phyloP scores from a whole-genome alignment of 305 asterid genomes.

The Fraxinus greggii region DNA sequence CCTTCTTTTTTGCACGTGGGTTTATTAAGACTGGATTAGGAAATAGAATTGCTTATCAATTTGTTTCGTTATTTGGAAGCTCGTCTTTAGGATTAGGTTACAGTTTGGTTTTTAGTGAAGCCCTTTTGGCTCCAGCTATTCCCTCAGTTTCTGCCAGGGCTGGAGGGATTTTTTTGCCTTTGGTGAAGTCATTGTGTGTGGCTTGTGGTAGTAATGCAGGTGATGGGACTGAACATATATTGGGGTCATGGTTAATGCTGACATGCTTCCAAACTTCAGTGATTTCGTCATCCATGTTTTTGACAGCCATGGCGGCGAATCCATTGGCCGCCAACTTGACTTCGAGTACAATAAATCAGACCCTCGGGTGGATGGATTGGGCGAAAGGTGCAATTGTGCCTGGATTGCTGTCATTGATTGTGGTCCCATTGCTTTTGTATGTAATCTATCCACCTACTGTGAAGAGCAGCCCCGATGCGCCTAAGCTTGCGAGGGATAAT shows the following conservation, averaged over 20 bases:
- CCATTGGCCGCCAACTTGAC: conserved; percentile 89
- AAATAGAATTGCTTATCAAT: conserved; percentile 85
- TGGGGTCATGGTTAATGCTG: conserved; percentile 94
- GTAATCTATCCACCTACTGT: conserved; percentile 60
- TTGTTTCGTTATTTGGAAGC: conserved; percentile 80
- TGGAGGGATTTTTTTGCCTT: conserved; percentile 90
- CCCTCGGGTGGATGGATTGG: conserved; percentile 98
- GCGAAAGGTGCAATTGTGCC: conserved; percentile 96
- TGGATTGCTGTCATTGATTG: conserved; percentile 70
- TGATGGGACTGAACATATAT: conserved; percentile 81
- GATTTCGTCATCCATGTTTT: conserved; percentile 88
- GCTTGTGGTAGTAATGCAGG: conserved; percentile 93
- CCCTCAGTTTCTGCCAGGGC: conserved; percentile 96
- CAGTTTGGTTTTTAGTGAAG: conserved; percentile 94
- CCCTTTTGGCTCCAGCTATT: conserved; percentile 89
- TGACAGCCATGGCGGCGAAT: conserved; percentile 98
- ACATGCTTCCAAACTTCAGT: conserved; percentile 94
- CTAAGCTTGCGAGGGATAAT: conserved; percentile 71
- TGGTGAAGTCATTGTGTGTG: conserved; percentile 81
- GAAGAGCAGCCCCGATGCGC: conserved; percentile 90
- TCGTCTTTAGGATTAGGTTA: conserved; percentile 82
- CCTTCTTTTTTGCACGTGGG: conserved; percentile 91
- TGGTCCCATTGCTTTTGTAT: conserved; percentile 67
- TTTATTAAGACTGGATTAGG: conserved; percentile 91
- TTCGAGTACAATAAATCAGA: conserved; percentile 54